phyloP scores from a whole-genome alignment of 805 yeast species.

The Saturnispora gosingensis region DNA sequence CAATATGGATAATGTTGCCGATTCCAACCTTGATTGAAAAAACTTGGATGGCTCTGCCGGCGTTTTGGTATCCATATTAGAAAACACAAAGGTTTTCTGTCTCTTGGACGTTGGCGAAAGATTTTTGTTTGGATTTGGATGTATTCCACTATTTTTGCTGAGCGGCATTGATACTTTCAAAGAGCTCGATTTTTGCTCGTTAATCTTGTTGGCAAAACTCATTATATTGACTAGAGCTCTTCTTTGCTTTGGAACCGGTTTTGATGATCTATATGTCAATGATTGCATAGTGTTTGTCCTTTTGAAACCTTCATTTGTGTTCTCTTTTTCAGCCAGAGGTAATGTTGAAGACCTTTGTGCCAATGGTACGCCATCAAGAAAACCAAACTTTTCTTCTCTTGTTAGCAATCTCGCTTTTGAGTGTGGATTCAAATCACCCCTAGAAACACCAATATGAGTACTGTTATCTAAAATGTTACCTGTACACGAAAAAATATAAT shows the following conservation, averaged over 20 bases:
- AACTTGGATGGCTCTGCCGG: background rate
- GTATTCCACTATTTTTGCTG: background rate
- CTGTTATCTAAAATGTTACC: slow-evolving; percentile 37
- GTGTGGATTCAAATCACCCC: slow-evolving; percentile 61
- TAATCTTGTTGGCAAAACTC: slow-evolving; percentile 1
- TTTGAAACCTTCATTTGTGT: background rate
- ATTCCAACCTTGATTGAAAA: background rate
- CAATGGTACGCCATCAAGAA: background rate
- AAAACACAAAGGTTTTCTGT: slow-evolving; percentile 17
- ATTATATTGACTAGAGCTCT: background rate
- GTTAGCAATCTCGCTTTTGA: slow-evolving; percentile 38
- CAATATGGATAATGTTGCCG: slow-evolving; percentile 16
- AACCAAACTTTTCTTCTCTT: slow-evolving; percentile 33
- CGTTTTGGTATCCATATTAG: slow-evolving; percentile 6
- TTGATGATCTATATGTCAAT: slow-evolving; percentile 3
- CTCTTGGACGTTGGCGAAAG: slow-evolving; percentile 22
- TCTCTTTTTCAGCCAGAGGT: background rate
- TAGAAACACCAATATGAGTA: slow-evolving; percentile 47
- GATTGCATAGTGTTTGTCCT: background rate
- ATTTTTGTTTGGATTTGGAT: background rate
- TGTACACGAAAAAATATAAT: slow-evolving; percentile 31
- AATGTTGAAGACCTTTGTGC: slow-evolving; percentile 4
- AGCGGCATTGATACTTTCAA: background rate
- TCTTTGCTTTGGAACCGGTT: background rate
- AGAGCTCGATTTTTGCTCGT: background rate